Conservation (phyloP, 164 flowering plant genomes). For the Liquidambar formosana region DNA sequence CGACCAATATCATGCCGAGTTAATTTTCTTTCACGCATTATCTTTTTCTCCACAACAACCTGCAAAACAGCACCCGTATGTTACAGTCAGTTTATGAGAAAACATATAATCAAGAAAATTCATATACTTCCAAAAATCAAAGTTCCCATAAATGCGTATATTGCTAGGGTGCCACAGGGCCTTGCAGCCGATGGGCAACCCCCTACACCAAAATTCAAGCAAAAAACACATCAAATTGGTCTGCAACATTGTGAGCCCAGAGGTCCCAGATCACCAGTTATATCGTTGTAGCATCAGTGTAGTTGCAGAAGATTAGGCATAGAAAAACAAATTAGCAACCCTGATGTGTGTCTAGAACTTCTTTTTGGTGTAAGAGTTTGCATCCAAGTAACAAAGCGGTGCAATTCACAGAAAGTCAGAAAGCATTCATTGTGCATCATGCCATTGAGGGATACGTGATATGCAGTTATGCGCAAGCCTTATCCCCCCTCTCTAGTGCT, state of each 20-base stretch:
- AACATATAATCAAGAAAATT: no score
- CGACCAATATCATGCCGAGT: conserved; percentile 96
- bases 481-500: neutral
- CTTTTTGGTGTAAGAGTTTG: neutral
- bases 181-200: neutral
- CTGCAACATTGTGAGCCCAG: neutral
- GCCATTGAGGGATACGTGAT: neutral
- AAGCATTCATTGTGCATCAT: neutral
- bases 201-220: neutral
- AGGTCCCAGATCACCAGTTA: neutral
- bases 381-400: neutral
- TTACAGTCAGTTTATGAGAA: neutral
- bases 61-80: conserved; percentile 24
- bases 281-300: no score
- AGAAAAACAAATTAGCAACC: neutral
- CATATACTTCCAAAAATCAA: no score
- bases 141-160: neutral
- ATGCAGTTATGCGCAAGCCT: neutral
- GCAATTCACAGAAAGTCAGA: no score
- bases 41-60: conserved; percentile 98
- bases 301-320: neutral
- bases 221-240: neutral
- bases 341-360: neutral
- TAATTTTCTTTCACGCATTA: conserved; percentile 78
- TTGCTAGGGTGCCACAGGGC: neutral